Percentiles rank a stretch among this genome's conserved stretches.
phyloP scores from a whole-genome alignment of 2,329 filamentous ascomycete genomes.

The Thermomyces lanuginosus region DNA sequence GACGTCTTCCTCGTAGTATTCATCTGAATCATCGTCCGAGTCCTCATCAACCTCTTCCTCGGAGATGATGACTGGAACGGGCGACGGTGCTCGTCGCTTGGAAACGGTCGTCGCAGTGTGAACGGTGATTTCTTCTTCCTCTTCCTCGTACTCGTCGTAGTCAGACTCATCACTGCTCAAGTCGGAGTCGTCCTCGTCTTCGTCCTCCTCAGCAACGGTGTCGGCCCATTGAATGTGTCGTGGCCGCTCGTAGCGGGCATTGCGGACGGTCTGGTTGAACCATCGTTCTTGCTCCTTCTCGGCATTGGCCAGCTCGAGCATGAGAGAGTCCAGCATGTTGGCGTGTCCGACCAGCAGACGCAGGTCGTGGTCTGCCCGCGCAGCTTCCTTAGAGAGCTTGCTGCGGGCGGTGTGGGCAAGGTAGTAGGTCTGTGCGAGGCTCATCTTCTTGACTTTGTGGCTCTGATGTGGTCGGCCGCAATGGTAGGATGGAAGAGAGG shows the following conservation, averaged over 20 bases:
- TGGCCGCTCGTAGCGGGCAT: constrained; percentile 46
- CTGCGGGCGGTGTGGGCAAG: constrained; percentile 89
- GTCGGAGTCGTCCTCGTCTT: constrained; percentile 49
- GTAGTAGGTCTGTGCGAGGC: constrained; percentile 95
- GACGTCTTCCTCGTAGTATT: constrained; percentile 45
- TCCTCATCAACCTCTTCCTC: constrained; percentile 34
- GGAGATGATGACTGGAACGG: constrained; percentile 16
- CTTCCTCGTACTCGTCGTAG: constrained; percentile 31
- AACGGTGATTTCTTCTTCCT: constrained; percentile 10
- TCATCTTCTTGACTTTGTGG: constrained; percentile 57
- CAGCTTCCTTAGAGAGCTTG: constrained; percentile 89
- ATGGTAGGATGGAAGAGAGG: background rate
- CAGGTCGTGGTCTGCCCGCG: constrained; percentile 82
- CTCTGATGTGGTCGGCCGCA: constrained; percentile 1
- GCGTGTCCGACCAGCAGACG: constrained; percentile 91
- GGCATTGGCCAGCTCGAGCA: constrained; percentile 80
- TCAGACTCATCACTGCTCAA: constrained; percentile 38
- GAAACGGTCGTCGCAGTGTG: constrained; percentile 8
- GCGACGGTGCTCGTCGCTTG: constrained; percentile 16
- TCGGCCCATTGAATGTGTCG: constrained; percentile 81
- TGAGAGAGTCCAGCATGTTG: constrained; percentile 90
- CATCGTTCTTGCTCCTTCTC: constrained; percentile 91
- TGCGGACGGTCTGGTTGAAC: constrained; percentile 91
- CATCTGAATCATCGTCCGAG: constrained; percentile 42
- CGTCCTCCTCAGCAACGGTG: constrained; percentile 54